phyloP scores from a whole-genome alignment of 495 filamentous ascomycete species.

The Hypoxylon fragiforme region DNA sequence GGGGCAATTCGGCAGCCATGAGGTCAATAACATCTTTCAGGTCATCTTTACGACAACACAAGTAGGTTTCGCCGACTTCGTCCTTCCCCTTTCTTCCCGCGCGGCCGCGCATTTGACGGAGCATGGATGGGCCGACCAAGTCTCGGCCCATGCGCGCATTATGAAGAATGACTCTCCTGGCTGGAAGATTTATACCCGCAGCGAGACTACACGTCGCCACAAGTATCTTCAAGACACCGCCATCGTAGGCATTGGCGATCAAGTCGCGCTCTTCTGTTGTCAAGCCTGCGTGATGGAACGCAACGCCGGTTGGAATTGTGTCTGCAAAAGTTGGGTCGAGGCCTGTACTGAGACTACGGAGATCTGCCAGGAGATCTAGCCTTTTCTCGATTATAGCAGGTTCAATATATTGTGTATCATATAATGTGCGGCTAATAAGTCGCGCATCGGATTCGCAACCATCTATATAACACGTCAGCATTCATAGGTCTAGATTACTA shows the following conservation, averaged over 20 bases:
- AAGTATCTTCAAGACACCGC: constrained; percentile 69
- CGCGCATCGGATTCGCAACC: constrained; percentile 66
- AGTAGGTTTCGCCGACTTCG: constrained; percentile 76
- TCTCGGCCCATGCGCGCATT: constrained; percentile 78
- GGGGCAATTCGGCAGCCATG: constrained; percentile 73
- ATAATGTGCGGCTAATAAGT: constrained; percentile 66
- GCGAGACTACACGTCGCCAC: constrained; percentile 83
- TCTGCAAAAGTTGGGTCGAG: constrained; percentile 68
- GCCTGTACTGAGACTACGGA: constrained; percentile 68
- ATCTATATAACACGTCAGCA: constrained; percentile 23
- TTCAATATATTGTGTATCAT: constrained; percentile 46
- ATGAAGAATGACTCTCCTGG: constrained; percentile 77
- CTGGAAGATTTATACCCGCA: constrained; percentile 79
- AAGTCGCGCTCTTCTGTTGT: constrained; percentile 80
- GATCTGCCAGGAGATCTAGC: constrained; percentile 66
- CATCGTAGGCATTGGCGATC: constrained; percentile 72
- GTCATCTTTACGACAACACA: constrained; percentile 74
- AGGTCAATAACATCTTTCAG: constrained; percentile 70
- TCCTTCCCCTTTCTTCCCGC: constrained; percentile 85
- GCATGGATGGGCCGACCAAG: constrained; percentile 71
- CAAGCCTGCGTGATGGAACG: constrained; percentile 82
- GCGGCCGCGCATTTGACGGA: constrained; percentile 81
- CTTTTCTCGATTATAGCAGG: constrained; percentile 58
- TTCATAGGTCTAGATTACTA: not conserved
- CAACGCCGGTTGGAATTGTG: constrained; percentile 67